Conservation (phyloP, 495 filamentous ascomycete genomes). For the Penicillium bialowiezense region DNA sequence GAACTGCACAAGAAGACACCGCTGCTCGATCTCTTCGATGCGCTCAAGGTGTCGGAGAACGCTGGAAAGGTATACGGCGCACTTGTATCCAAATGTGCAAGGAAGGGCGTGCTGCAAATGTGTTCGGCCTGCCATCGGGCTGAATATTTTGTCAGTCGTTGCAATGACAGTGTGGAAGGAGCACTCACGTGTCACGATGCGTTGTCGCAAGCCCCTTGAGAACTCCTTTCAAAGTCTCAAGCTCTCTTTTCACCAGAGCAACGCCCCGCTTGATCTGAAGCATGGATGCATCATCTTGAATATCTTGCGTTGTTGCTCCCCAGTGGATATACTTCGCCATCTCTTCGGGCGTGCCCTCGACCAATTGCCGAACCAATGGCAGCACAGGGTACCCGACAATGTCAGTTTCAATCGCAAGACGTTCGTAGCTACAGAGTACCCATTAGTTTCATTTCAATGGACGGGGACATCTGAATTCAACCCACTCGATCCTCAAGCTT, state of each 20-base stretch:
- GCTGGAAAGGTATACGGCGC: not conserved
- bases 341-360: constrained; percentile 5
- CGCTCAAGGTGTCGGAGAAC: not conserved
- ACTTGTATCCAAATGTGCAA: not conserved
- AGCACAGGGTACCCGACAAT: constrained; percentile 50
- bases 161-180: not conserved
- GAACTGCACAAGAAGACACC: not conserved
- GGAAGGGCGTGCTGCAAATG: not conserved
- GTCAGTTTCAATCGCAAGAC: constrained; percentile 39
- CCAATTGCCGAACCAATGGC: constrained; percentile 41
- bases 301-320: constrained; percentile 47
- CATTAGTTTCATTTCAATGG: too few species aligned
- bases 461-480: constrained; percentile 16
- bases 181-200: not conserved
- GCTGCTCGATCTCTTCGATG: not conserved
- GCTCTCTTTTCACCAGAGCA: not conserved
- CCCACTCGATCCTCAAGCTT: constrained; percentile 19
- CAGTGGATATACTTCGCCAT: constrained; percentile 46
- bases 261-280: not conserved
- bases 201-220: not conserved
- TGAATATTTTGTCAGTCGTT: not conserved
- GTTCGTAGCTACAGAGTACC: not conserved
- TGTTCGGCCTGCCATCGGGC: not conserved
- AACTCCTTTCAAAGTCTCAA: not conserved
- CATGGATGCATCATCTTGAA: not conserved